These are phyloP conservation scores for Exserohilum rostratum DNA, from an alignment of 2,329 filamentous ascomycete species.

Conservation along the genomic window DNA sequence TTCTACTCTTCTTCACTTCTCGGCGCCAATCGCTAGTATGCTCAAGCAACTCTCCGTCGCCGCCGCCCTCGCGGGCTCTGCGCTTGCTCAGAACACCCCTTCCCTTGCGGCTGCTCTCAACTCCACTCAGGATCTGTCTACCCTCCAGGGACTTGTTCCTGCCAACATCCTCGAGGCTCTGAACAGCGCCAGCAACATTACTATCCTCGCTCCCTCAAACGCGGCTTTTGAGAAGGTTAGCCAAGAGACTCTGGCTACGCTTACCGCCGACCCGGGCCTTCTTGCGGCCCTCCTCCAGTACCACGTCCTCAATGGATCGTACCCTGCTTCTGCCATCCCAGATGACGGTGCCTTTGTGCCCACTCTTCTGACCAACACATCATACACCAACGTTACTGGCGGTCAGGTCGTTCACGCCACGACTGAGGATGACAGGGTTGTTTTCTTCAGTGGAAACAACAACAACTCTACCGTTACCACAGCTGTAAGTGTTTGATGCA, in stretches of 20 bases:
- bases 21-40: slow-evolving; percentile 41
- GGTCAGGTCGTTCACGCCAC: slow-evolving; percentile 63
- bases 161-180: slow-evolving; percentile 49
- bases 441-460: slow-evolving; percentile 61
- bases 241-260: slow-evolving; percentile 41
- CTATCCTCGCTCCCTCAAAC: slow-evolving; percentile 64
- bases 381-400: slow-evolving; percentile 64
- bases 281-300: slow-evolving; percentile 60
- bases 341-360: slow-evolving; percentile 54
- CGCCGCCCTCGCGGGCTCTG: slow-evolving; percentile 44
- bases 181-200: slow-evolving; percentile 57
- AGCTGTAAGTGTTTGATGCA: slow-evolving; percentile 52
- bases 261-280: slow-evolving; percentile 38
- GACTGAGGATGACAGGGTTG: slow-evolving; percentile 51
- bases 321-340: slow-evolving; percentile 47
- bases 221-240: slow-evolving; percentile 53
- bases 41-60: slow-evolving; percentile 47
- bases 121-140: slow-evolving; percentile 34
- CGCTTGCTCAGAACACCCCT: slow-evolving; percentile 37
- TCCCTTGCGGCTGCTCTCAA: slow-evolving; percentile 26
- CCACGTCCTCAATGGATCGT: slow-evolving; percentile 63
- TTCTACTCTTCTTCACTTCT: background rate
- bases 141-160: slow-evolving; percentile 46
- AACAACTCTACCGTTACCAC: slow-evolving; percentile 56
- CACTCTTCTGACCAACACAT: slow-evolving; percentile 57